Evolutionary conservation across 345 rosid species (phyloP).

Genomic region (Abelmoschus esculentus): DNA sequence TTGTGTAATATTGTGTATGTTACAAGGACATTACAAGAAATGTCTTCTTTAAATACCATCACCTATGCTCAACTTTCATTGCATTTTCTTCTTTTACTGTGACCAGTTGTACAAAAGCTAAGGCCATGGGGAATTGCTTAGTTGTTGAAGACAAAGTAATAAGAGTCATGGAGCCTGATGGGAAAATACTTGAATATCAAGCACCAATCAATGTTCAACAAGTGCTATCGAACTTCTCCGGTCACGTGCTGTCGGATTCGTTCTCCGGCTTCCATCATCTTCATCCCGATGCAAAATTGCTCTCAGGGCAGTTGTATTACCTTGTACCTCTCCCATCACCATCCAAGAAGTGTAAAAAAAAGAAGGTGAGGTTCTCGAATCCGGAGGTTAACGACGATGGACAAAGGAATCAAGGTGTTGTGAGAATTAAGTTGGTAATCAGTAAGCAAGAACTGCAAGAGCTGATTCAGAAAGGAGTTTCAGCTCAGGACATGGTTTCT

Average conservation of each 20-base stretch:
- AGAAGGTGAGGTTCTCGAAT: conserved; percentile 57
- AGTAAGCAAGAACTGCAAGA: conserved; percentile 62
- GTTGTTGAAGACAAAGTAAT: conserved; percentile 44
- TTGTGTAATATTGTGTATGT: conserved; percentile 19
- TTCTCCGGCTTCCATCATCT: conserved; percentile 36
- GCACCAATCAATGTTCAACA: conserved; percentile 49
- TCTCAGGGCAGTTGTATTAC: conserved; percentile 45
- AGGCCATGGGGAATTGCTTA: conserved; percentile 80
- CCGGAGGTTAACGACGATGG: conserved; percentile 28
- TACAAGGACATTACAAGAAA: conserved; percentile 22
- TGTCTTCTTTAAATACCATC: conserved; percentile 25
- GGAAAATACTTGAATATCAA: conserved; percentile 62
- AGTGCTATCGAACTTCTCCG: conserved; percentile 60
- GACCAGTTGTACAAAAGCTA: conserved; percentile 1
- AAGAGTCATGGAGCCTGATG: conserved; percentile 58
- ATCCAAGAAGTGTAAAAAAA: conserved; percentile 21
- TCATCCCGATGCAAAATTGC: conserved; percentile 44
- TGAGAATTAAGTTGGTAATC: conserved; percentile 74
- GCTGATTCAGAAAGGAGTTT: conserved; percentile 44
- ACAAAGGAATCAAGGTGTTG: conserved; percentile 19
- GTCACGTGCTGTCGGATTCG: conserved; percentile 47
- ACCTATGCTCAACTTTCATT: conserved; percentile 5
- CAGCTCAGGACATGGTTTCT: conserved; percentile 43
- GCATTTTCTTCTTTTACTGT: not conserved
- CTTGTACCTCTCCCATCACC: conserved; percentile 42